Percentiles rank a stretch among this genome's conserved stretches.
These are phyloP conservation scores for Aspergillus calidoustus DNA, from an alignment of 2,329 filamentous ascomycete genomes.

Conservation along the genomic window DNA sequence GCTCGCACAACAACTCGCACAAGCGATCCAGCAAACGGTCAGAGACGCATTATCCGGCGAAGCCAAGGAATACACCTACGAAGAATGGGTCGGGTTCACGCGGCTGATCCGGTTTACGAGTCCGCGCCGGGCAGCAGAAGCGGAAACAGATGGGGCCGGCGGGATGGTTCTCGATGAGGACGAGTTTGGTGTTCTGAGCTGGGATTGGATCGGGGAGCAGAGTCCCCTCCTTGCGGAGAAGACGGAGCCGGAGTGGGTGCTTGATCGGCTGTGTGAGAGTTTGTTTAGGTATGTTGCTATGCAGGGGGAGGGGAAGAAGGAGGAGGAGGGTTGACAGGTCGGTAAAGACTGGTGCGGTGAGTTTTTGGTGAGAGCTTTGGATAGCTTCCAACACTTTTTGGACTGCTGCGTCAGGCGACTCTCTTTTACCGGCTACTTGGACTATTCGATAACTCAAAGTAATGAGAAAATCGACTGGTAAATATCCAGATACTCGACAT, in stretches of 20 bases:
- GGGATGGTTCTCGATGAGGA: conserved; percentile 51
- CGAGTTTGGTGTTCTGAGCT: conserved; percentile 65
- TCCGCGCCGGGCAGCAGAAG: conserved; percentile 34
- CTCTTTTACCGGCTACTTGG: no score
- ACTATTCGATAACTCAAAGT: no score
- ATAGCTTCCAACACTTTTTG: no score
- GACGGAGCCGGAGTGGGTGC: conserved; percentile 69
- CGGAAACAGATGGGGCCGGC: conserved; percentile 32
- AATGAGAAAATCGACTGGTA: no score
- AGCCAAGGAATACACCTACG: not conserved
- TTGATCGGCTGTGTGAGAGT: conserved; percentile 69
- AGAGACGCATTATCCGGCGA: not conserved
- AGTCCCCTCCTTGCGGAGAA: conserved; percentile 68
- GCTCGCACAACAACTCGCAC: not conserved
- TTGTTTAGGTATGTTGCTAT: conserved; percentile 53
- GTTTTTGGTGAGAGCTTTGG: no score
- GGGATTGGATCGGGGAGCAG: conserved; percentile 74
- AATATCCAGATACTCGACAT: no score
- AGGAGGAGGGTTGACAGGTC: not conserved
- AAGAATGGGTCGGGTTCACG: conserved; percentile 37
- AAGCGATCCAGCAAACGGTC: not conserved
- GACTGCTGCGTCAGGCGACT: no score
- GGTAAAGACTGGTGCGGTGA: no score
- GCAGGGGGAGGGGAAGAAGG: conserved; percentile 13
- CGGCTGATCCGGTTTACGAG: conserved; percentile 68